Base-by-base conservation (phyloP, 306 rosid genomes). In the Senna tora region DNA sequence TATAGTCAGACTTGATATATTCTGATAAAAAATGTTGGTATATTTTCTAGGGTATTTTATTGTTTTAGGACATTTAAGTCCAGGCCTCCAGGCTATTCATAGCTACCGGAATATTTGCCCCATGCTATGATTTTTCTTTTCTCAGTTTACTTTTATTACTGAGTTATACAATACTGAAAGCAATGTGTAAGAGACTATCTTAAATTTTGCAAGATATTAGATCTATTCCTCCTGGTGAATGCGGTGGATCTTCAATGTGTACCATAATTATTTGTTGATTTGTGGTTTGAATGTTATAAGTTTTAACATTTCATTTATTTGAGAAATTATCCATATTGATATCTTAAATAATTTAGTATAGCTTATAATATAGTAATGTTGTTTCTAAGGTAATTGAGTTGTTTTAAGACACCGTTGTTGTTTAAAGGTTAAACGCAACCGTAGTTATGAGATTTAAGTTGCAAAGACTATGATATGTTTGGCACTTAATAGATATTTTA, bases 1-100 rank as follows among this genome's bases (percentile, higher is more conserved):
- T 73, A 71, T 76, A 76, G 39, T 83, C 71, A 66, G 25, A 72
- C 52, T 79, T 79, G 46, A 65, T 66, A 70, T 78, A 73, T 67
- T 76, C 67, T 72, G 58, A 33, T 61, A 66, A 73, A 79, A 68
- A 72, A 72, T 56, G 69, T 49, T 65, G 83, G 66, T 38, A 75
- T 21, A 14, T 67, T 71, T 38, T 53, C 14, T 38, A 51, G 52
- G 52, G 73, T 39, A 59, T 16, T 7, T 52, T 52, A 33, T 33
- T 3, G 3, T 33, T 33, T 36, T 56, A 14, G 74, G 71, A 61
- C 49, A 38, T 79, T 8, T 19, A 47, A 69, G 47, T 61, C 20
- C n/a, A 38, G 67, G 21, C 67, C 64, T 61, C 21, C 67, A 20
- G 63, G 22, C 63, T 67, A 62, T 67, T 72, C 76, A 32, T 64